Evolutionary conservation across 1,284 basidiomycete species (phyloP).

Genomic region (Pseudozyma thailandica): DNA sequence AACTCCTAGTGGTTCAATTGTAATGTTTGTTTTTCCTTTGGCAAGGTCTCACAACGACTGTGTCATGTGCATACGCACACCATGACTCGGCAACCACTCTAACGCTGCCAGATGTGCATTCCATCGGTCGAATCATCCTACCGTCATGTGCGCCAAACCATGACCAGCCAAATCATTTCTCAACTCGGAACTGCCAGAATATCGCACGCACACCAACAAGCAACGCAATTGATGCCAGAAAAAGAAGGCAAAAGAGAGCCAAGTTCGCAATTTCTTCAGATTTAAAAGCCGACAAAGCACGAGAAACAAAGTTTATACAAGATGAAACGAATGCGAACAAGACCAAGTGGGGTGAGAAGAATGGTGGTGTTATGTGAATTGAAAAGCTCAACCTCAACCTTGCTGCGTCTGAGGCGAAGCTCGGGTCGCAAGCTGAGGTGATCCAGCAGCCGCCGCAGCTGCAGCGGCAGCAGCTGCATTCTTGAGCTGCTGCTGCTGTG

Average conservation of each 20-base stretch:
- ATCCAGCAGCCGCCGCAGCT: conserved; percentile 41
- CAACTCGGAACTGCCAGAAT: too few species aligned
- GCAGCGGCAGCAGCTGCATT: conserved; percentile 40
- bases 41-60: too few species aligned
- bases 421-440: conserved; percentile 31
- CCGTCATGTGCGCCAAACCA: too few species aligned
- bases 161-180: too few species aligned
- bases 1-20: background rate
- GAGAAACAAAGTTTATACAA: conserved; percentile 18
- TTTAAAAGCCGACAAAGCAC: conserved; percentile 8
- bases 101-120: too few species aligned
- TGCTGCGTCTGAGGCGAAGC: conserved; percentile 47
- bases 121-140: too few species aligned
- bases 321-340: conserved; percentile 37
- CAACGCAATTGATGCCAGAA: background rate
- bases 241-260: conserved; percentile 4
- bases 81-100: too few species aligned
- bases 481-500: conserved; percentile 44
- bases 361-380: conserved; percentile 12
- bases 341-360: conserved; percentile 4
- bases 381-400: conserved; percentile 8
- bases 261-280: conserved; percentile 31
- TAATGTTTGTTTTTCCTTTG: background rate
- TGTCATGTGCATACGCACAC: too few species aligned
- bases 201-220: background rate